These are phyloP conservation scores for Saccharomycopsis vini DNA, from an alignment of 805 yeast species.

Conservation along the genomic window DNA sequence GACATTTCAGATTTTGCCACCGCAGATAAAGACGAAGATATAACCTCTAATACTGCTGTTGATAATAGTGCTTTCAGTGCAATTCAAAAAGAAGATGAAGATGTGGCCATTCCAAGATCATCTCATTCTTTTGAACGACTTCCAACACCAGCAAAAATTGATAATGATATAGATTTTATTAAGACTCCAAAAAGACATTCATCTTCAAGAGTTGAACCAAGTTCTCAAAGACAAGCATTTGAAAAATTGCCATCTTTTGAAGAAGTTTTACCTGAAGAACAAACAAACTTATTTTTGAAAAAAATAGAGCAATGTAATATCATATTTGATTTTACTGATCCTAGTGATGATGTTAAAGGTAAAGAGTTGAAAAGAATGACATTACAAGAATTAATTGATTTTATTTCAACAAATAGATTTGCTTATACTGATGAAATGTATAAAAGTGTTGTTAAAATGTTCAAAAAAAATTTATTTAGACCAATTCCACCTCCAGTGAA, in stretches of 20 bases:
- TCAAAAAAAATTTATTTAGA: conserved; percentile 78
- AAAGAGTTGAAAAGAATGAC: conserved; percentile 87
- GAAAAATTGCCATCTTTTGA: conserved; percentile 77
- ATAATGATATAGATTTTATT: conserved; percentile 69
- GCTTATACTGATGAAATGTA: conserved; percentile 88
- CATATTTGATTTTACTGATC: conserved; percentile 89
- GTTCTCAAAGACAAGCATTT: conserved; percentile 51
- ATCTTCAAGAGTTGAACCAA: conserved; percentile 83
- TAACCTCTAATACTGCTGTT: conserved; percentile 1
- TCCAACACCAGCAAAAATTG: conserved; percentile 57
- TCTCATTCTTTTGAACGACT: conserved; percentile 49
- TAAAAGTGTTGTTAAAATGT: conserved; percentile 81
- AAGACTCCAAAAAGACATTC: conserved; percentile 85
- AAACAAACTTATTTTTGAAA: conserved; percentile 68
- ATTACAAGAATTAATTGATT: conserved; percentile 81
- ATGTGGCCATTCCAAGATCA: conserved; percentile 30
- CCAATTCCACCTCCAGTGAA: conserved; percentile 98
- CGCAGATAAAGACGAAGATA: background rate
- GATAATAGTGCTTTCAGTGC: background rate
- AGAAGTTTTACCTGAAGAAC: conserved; percentile 78
- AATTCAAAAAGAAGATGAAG: conserved; percentile 11
- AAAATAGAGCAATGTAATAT: conserved; percentile 93
- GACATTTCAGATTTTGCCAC: conserved; percentile 1
- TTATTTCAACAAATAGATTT: conserved; percentile 73
- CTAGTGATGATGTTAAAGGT: conserved; percentile 83